Evolutionary conservation across 1,139 yeast genomes (phyloP).

Genomic region (Yarrowia galli): DNA sequence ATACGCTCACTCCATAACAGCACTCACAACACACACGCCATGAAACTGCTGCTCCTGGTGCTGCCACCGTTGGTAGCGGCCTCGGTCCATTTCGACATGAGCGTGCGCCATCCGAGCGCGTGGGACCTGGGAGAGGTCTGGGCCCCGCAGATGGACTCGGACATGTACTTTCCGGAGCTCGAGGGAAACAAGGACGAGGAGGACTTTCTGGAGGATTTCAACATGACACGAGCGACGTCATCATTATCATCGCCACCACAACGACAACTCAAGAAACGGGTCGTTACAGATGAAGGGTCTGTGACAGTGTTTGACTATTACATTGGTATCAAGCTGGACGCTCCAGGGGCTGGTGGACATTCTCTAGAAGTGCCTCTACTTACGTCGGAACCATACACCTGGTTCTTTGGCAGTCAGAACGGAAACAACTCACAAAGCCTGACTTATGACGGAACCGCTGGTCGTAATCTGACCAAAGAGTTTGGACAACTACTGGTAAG

Average conservation of each 20-base stretch:
- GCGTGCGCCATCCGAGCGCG: slow-evolving; percentile 20
- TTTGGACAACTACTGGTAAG: slow-evolving; percentile 4
- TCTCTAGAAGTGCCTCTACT: background rate
- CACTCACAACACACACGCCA: background rate
- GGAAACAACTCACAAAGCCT: slow-evolving; percentile 1
- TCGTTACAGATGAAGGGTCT: slow-evolving; percentile 13
- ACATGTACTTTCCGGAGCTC: background rate
- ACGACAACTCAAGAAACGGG: slow-evolving; percentile 18
- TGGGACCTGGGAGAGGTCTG: slow-evolving; percentile 23
- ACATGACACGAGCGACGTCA: background rate
- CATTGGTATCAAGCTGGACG: slow-evolving; percentile 3
- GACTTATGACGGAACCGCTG: slow-evolving; percentile 4
- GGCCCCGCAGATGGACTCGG: background rate
- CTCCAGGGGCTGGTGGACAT: slow-evolving; percentile 32
- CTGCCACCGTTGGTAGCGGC: slow-evolving; percentile 29
- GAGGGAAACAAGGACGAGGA: background rate
- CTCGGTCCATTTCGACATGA: slow-evolving; percentile 26
- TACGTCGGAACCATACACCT: background rate
- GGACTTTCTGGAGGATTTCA: slow-evolving; percentile 5
- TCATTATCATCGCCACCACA: no score
- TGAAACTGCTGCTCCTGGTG: background rate
- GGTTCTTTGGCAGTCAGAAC: slow-evolving; percentile 23
- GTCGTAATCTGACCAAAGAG: background rate
- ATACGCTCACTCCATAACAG: no score
- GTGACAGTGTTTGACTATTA: slow-evolving; percentile 9